Conservation (phyloP, 352 stramenopile species). For the Phytophthora fragariaefolia region DNA sequence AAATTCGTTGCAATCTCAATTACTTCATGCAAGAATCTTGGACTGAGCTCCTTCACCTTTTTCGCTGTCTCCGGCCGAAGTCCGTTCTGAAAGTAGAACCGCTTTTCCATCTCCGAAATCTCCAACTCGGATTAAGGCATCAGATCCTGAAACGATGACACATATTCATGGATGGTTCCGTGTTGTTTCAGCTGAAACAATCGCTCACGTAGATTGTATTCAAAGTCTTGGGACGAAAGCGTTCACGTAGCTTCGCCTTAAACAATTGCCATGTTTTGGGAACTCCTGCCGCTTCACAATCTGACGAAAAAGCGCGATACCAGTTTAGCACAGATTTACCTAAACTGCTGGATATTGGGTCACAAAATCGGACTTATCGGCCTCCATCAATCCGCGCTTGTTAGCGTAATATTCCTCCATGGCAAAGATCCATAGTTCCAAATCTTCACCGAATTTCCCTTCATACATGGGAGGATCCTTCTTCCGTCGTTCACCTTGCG, state of each 20-base stretch:
- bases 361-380: conserved; percentile 8
- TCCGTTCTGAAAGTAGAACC: conserved; percentile 13
- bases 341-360: conserved; percentile 4
- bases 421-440: conserved; percentile 14
- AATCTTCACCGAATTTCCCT: conserved; percentile 13
- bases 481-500: neutral
- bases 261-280: neutral
- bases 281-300: neutral
- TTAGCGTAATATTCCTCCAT: conserved; percentile 11
- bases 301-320: conserved; percentile 3
- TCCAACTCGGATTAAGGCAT: neutral
- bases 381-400: conserved; percentile 8
- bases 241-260: neutral
- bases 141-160: conserved; percentile 3
- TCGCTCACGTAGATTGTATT: conserved; percentile 5
- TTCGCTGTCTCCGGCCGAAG: neutral
- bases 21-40: neutral
- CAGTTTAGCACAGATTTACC: conserved; percentile 16
- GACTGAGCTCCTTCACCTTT: conserved; percentile 8
- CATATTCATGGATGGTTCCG: conserved; percentile 9
- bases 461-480: conserved; percentile 17
- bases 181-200: conserved; percentile 5
- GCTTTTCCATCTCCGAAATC: conserved; percentile 1
- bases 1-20: conserved; percentile 17
- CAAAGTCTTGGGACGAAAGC: conserved; percentile 1